A percentile compares a stretch with the other conserved stretches of the same genome.
phyloP scores from a whole-genome alignment of 2,329 filamentous ascomycete species.

The Claviceps quebecensis region DNA sequence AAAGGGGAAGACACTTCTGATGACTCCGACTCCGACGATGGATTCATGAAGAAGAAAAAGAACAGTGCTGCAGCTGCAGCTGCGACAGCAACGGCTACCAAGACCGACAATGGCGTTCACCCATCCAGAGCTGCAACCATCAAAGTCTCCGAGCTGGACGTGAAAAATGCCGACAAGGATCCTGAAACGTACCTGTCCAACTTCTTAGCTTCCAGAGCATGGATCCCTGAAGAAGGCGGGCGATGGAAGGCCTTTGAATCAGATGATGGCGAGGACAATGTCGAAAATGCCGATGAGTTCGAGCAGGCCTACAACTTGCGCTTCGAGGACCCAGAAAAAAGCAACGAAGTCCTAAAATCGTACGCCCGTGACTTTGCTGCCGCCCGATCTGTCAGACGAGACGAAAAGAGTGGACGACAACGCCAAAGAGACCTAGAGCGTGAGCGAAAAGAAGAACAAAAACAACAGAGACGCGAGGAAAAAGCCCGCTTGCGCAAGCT shows the following conservation, averaged over 20 bases:
- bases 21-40: slow-evolving; percentile 49
- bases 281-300: slow-evolving; percentile 67
- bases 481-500: slow-evolving; percentile 72
- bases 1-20: slow-evolving; percentile 29
- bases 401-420: slow-evolving; percentile 64
- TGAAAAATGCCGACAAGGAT: slow-evolving; percentile 69
- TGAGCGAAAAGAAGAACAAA: slow-evolving; percentile 64
- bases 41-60: slow-evolving; percentile 57
- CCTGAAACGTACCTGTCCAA: slow-evolving; percentile 90
- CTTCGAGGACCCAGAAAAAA: slow-evolving; percentile 80
- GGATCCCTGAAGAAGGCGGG: slow-evolving; percentile 56
- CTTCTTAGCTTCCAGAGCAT: slow-evolving; percentile 83
- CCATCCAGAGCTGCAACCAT: slow-evolving; percentile 35
- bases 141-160: slow-evolving; percentile 44
- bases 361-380: slow-evolving; percentile 79
- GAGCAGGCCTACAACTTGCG: slow-evolving; percentile 91
- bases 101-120: slow-evolving; percentile 34
- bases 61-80: slow-evolving; percentile 23
- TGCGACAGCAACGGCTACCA: slow-evolving; percentile 14
- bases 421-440: slow-evolving; percentile 66
- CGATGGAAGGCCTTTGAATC: slow-evolving; percentile 77
- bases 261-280: slow-evolving; percentile 71
- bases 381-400: slow-evolving; percentile 71
- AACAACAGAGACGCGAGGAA: slow-evolving; percentile 61
- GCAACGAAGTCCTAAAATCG: slow-evolving; percentile 76